Evolutionary conservation across 2,329 filamentous ascomycete genomes (phyloP), one percentile per base, ranked within the genome.

Genomic region (Apiospora kogelbergensis): DNA sequence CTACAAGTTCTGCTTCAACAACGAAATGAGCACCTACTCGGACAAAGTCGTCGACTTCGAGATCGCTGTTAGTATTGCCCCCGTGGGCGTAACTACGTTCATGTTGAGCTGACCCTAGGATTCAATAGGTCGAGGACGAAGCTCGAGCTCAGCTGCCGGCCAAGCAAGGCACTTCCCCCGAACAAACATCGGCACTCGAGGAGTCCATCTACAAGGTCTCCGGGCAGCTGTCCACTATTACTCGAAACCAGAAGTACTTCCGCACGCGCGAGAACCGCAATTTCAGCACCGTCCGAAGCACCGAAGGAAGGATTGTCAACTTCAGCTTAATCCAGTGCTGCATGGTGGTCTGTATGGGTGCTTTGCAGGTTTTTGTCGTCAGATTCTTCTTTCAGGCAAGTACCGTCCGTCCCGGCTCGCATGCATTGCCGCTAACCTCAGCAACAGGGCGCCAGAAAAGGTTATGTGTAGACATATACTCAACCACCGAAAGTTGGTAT

Each of bases 31-130:
- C 78, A 98, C 95, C 0, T 98, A 97, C 79, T 91, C 95, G 67
- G 96, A 99, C 83, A 99, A 99, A 84, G 90, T 94, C 80, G 95
- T 99, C 72, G 96, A 99, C 81, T 98, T 99, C 78, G 96, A 99
- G 84, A 97, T 99, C 78, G 89, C 95, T 71, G 95, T 96, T 84
- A 71, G 91, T 82, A 67, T 42, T 20, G 65, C 26, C 46, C 22
- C 53, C 44, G 20, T 57, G 24, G 26, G 37, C n/a, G 41, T 2
- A 26, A 26, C 37, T 44, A 75, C 75, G 41, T 71, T 73, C 67
- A 76, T 76, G 68, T 73, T 73, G 71, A 75, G 73, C 68, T 76
- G 68, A 76, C 65, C 44, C 26, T 26, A 26, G 26, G 22, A 17
- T 44, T 20, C n/a, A 45, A 24, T 40, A 97, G 94, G 91, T 98